Evolutionary conservation across 129 eudicot species (phyloP).

Genomic region (Silybum marianum): DNA sequence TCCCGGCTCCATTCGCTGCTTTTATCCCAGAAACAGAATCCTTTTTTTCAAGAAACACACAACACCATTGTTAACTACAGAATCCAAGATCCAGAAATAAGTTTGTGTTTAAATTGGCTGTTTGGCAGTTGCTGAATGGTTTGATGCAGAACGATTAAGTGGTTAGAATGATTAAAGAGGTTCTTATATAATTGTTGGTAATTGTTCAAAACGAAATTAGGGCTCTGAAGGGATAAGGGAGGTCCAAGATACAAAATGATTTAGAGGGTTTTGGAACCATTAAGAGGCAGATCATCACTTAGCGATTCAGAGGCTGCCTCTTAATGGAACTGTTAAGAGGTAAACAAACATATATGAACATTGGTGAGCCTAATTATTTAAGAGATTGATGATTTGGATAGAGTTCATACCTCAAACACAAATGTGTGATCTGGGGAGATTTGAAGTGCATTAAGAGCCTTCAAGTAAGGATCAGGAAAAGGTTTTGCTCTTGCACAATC

Average conservation of each 20-base stretch:
- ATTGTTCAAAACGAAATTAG: too few relatives aligned
- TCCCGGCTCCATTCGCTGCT: conserved; percentile 90
- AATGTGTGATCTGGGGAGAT: conserved; percentile 70
- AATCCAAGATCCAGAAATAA: background rate
- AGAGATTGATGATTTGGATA: background rate
- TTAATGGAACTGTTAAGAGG: too few relatives aligned
- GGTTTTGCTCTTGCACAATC: conserved; percentile 93
- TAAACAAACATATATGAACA: background rate
- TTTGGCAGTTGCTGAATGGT: too few relatives aligned
- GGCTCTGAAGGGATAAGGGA: too few relatives aligned
- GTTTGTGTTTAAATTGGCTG: background rate
- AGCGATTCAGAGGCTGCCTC: too few relatives aligned
- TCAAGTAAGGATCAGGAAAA: conserved; percentile 85
- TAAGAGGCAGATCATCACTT: too few relatives aligned
- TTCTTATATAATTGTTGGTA: too few relatives aligned
- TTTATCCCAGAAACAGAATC: conserved; percentile 90
- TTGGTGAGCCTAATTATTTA: background rate
- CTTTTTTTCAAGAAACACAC: conserved; percentile 35
- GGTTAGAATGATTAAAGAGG: too few relatives aligned
- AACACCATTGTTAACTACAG: background rate
- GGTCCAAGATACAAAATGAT: too few relatives aligned
- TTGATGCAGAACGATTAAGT: too few relatives aligned
- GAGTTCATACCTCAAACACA: conserved; percentile 71
- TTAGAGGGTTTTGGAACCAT: too few relatives aligned
- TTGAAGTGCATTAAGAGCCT: conserved; percentile 62